These are phyloP conservation scores for Globisporangium okanoganense DNA, from an alignment of 352 stramenopile genomes.

Conservation along the genomic window DNA sequence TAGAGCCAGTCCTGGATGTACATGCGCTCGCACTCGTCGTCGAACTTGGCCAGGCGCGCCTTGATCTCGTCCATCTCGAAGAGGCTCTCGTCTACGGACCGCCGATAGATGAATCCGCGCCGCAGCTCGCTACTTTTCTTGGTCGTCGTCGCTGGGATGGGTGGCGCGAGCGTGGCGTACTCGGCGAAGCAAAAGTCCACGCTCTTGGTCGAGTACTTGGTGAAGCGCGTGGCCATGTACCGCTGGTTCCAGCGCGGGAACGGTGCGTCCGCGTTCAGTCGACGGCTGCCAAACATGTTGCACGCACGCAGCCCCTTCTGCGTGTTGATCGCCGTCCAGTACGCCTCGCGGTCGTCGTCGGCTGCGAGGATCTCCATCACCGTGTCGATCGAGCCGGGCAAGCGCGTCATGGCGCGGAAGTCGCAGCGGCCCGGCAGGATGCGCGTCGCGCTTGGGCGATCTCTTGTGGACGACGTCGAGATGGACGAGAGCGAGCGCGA, in stretches of 20 bases:
- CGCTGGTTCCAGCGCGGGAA: conserved; percentile 69
- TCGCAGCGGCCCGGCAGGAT: conserved; percentile 37
- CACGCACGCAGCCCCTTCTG: conserved; percentile 52
- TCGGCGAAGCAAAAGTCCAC: conserved; percentile 65
- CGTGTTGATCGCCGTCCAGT: conserved; percentile 73
- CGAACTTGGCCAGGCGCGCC: conserved; percentile 39
- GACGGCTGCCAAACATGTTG: conserved; percentile 33
- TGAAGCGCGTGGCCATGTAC: conserved; percentile 56
- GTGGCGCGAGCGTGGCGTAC: conserved; percentile 33
- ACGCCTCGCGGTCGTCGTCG: conserved; percentile 56
- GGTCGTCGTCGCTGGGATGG: neutral
- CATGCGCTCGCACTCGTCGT: conserved; percentile 40
- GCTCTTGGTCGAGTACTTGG: conserved; percentile 47
- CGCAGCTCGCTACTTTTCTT: conserved; percentile 18
- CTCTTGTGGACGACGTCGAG: conserved; percentile 14
- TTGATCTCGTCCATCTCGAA: conserved; percentile 40
- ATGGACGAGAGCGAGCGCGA: conserved; percentile 25
- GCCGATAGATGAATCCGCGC: conserved; percentile 69
- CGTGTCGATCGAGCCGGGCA: conserved; percentile 52
- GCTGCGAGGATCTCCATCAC: conserved; percentile 54
- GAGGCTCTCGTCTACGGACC: conserved; percentile 58
- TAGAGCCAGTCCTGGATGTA: conserved; percentile 72
- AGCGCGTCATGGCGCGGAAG: conserved; percentile 63
- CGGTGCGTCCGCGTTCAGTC: conserved; percentile 23
- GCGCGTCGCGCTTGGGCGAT: conserved; percentile 11